These are phyloP conservation scores for Mycena vulgaris DNA, from an alignment of 768 basidiomycete species.

Conservation along the genomic window DNA sequence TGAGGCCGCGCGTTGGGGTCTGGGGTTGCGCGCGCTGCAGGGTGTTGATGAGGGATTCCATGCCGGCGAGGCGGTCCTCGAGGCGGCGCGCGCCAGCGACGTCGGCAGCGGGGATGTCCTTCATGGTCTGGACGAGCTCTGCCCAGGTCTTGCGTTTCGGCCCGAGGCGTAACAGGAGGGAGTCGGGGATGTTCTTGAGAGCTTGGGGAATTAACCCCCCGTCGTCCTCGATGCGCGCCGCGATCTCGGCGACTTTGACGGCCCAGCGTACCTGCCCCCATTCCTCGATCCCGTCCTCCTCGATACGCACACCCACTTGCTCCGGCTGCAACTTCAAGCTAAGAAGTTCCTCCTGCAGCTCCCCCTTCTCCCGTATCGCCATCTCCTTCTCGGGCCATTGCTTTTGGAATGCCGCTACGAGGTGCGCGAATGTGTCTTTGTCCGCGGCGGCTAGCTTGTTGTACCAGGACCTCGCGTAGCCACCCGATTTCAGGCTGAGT, in stretches of 20 bases:
- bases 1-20: conserved; percentile 4
- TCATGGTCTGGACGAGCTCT: conserved; percentile 4
- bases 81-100: background rate
- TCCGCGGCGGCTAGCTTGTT: background rate
- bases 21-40: background rate
- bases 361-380: conserved; percentile 1
- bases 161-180: background rate
- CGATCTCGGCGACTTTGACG: background rate
- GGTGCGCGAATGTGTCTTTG: background rate
- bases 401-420: background rate
- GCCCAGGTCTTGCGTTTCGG: conserved; percentile 11
- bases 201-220: conserved; percentile 3
- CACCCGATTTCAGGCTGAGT: background rate
- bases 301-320: background rate
- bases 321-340: background rate
- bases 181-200: conserved; percentile 11
- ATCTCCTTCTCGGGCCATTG: conserved; percentile 15
- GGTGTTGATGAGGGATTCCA: background rate
- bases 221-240: background rate
- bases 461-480: background rate
- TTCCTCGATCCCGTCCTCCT: conserved; percentile 6
- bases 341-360: conserved; percentile 9
- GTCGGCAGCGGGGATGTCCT: background rate
- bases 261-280: conserved; percentile 12
- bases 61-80: background rate